Conservation (phyloP, 1,284 basidiomycete species). For the Ustilago tritici region DNA sequence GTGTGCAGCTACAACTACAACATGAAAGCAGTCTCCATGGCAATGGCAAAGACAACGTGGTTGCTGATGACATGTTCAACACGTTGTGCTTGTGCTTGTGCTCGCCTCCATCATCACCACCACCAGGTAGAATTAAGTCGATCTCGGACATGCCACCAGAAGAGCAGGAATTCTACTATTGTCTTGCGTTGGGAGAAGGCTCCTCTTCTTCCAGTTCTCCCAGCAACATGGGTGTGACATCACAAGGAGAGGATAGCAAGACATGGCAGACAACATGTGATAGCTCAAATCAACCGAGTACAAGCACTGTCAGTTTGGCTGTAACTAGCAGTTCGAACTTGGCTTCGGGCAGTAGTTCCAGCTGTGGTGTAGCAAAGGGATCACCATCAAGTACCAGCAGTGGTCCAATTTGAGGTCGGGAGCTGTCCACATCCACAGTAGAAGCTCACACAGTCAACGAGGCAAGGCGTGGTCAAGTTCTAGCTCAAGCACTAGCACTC, state of each 20-base stretch:
- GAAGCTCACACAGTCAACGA: constrained; percentile 5
- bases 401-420: constrained; percentile 14
- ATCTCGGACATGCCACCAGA: constrained; percentile 45
- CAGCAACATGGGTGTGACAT: constrained; percentile 16
- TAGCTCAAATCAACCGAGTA: not conserved
- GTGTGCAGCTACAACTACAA: too few relatives aligned
- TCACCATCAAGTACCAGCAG: not conserved
- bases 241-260: constrained; percentile 28
- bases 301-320: not conserved
- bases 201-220: constrained; percentile 6
- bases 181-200: constrained; percentile 28
- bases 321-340: constrained; percentile 6
- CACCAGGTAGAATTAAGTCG: constrained; percentile 18
- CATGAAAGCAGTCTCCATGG: too few relatives aligned
- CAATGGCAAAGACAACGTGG: not conserved
- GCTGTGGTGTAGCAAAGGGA: not conserved
- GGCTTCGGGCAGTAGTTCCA: not conserved
- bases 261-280: constrained; percentile 49
- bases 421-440: not conserved
- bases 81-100: constrained; percentile 13
- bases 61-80: constrained; percentile 15
- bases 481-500: constrained; percentile 4
- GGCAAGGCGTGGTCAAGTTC: constrained; percentile 10
- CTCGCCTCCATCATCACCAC: constrained; percentile 18
- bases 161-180: constrained; percentile 29